Evolutionary conservation across 1,139 yeast genomes (phyloP), one percentile per base, ranked within the genome.

Genomic region (Yamadazyma songkhlaensis): DNA sequence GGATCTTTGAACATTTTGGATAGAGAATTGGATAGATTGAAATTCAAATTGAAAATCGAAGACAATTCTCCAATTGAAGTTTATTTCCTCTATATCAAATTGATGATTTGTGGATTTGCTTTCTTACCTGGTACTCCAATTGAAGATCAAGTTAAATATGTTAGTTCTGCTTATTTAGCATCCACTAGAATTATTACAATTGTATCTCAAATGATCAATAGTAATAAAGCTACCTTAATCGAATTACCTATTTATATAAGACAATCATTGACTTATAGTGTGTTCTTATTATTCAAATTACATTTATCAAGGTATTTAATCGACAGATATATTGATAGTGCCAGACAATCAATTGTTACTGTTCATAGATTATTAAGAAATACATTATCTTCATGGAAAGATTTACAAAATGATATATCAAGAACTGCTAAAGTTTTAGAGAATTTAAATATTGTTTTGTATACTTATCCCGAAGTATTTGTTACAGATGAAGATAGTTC

Each of bases 391-490:
- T 90, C 96, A 8, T 90, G 97, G 97, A 81, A 84, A 45, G 87
- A 83, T 48, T 86, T 89, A 35, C 89, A 87, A 48, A 89, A 88
- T 60, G 97, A 89, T 59, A 85, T 89, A 27, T 83, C 95, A 3
- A 74, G 97, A 57, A 87, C 95, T 0, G 97, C 97, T 2, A 86
- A 86, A 49, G 94, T 89, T n/a, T 68, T 90, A 49, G 97, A 90
- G 51, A 88, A 88, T 55, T 71, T 89, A 50, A 90, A 90, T 53
- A 84, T 86, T 57, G 96, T 87, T 8, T 71, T 90, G 35, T 84
- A 85, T 44, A 85, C 95, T 0, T 89, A 87, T 52, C 96, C 97
- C 0, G 92, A 88, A 41, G 70, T 90, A 10, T 84, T 87, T 52
- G 45, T 50, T 21, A 51, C 53, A 30, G 55, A 54, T 36, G 64